These are phyloP conservation scores for Penicillium mononematosum DNA, from an alignment of 495 filamentous ascomycete genomes.

Conservation along the genomic window DNA sequence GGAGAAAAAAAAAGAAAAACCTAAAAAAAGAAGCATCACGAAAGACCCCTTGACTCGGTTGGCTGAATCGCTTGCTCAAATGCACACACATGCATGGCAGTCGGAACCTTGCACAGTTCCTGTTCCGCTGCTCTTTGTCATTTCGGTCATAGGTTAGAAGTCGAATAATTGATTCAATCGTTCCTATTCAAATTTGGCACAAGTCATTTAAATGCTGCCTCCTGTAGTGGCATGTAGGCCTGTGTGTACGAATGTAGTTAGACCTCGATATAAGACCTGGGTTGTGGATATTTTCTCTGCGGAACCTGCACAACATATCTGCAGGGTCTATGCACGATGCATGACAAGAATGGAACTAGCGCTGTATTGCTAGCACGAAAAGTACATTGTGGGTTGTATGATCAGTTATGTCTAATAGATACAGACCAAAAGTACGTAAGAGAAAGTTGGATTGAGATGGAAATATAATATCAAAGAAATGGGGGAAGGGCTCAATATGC, in stretches of 20 bases:
- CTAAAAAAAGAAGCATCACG: slow-evolving; percentile 10
- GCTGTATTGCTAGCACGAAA: background rate
- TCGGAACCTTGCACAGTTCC: slow-evolving; percentile 9
- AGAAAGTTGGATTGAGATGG: background rate
- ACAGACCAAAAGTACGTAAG: slow-evolving; percentile 8
- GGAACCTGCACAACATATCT: slow-evolving; percentile 13
- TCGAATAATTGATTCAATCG: slow-evolving; percentile 19
- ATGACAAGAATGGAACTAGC: background rate
- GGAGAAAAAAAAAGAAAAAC: slow-evolving; percentile 3
- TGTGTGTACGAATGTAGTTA: background rate
- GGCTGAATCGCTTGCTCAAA: slow-evolving; percentile 2
- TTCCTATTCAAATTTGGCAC: background rate
- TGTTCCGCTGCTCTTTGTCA: slow-evolving; percentile 10
- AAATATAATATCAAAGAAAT: background rate
- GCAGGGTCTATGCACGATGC: slow-evolving; percentile 10
- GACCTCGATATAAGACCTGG: background rate
- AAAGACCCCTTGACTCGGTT: slow-evolving; percentile 12
- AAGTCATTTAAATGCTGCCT: background rate
- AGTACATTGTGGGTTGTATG: background rate
- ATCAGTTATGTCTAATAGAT: slow-evolving; percentile 5
- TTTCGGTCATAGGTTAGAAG: slow-evolving; percentile 13
- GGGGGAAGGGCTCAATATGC: slow-evolving; percentile 15
- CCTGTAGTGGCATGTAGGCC: background rate
- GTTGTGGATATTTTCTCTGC: background rate
- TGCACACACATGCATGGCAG: slow-evolving; percentile 14